A percentile compares a stretch with the other conserved stretches of the same genome.
These are phyloP conservation scores for Russula abietina DNA, from an alignment of 768 basidiomycete genomes.

Conservation along the genomic window DNA sequence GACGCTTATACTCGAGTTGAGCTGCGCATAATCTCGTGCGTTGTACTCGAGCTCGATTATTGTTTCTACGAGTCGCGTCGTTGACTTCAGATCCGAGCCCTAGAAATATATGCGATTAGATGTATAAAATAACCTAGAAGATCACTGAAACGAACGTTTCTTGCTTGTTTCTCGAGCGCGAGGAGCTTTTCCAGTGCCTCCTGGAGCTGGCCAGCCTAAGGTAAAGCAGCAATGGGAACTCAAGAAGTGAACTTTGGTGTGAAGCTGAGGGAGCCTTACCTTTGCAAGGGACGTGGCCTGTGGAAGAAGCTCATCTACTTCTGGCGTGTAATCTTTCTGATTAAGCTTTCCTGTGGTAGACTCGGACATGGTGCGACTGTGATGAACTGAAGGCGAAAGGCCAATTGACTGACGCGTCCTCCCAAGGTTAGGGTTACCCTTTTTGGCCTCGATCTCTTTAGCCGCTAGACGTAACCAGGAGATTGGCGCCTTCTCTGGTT, in stretches of 20 bases:
- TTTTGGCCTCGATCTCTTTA: conserved; percentile 16
- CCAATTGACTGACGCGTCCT: conserved; percentile 35
- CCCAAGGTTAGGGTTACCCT: conserved; percentile 24
- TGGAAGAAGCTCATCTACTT: conserved; percentile 71
- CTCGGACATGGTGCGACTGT: conserved; percentile 56
- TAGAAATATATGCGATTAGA: conserved; percentile 30
- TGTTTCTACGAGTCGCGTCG: conserved; percentile 74
- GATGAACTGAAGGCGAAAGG: background rate
- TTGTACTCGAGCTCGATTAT: conserved; percentile 67
- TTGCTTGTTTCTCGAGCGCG: conserved; percentile 87
- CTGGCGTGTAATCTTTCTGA: conserved; percentile 79
- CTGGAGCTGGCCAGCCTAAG: conserved; percentile 72
- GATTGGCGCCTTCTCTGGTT: conserved; percentile 13
- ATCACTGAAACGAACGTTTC: conserved; percentile 60
- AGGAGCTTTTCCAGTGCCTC: conserved; percentile 88
- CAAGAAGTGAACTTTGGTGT: conserved; percentile 1
- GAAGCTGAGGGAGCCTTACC: conserved; percentile 39
- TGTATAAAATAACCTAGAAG: conserved; percentile 6
- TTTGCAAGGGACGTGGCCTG: conserved; percentile 63
- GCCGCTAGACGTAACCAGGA: conserved; percentile 7
- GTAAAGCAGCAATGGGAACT: background rate
- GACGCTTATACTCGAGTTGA: conserved; percentile 62
- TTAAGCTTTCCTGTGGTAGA: conserved; percentile 45
- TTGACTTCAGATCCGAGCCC: conserved; percentile 93
- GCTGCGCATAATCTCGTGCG: conserved; percentile 57